A percentile compares a stretch with the other conserved stretches of the same genome.
These are phyloP conservation scores for Sugiyamaella paludigena DNA, from an alignment of 1,139 yeast species.

Conservation along the genomic window DNA sequence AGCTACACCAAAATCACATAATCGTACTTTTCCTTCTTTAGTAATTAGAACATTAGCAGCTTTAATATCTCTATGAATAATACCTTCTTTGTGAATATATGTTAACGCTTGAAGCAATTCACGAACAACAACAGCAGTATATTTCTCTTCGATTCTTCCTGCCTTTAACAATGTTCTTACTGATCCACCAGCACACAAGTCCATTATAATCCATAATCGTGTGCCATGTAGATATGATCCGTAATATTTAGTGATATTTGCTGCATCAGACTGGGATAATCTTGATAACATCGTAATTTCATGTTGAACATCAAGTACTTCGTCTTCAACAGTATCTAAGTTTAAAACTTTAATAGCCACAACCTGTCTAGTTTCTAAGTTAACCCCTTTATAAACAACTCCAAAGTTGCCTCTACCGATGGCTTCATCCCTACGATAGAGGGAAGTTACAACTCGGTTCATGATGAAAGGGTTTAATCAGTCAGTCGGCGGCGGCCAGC, in stretches of 20 bases:
- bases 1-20: slow-evolving; percentile 98
- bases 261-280: slow-evolving; percentile 68
- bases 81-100: slow-evolving; percentile 83
- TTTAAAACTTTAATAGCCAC: slow-evolving; percentile 93
- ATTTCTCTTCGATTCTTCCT: slow-evolving; percentile 82
- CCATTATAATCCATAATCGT: slow-evolving; percentile 96
- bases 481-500: neutral
- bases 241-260: slow-evolving; percentile 84
- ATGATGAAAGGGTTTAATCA: neutral
- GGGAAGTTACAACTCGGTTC: slow-evolving; percentile 3
- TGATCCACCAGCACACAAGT: slow-evolving; percentile 95
- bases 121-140: slow-evolving; percentile 75
- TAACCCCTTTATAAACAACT: slow-evolving; percentile 78
- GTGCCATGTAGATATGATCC: slow-evolving; percentile 87
- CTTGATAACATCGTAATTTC: slow-evolving; percentile 86
- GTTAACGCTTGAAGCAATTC: slow-evolving; percentile 76
- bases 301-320: slow-evolving; percentile 89
- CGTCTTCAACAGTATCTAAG: slow-evolving; percentile 90
- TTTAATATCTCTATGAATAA: slow-evolving; percentile 91
- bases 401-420: slow-evolving; percentile 98
- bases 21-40: slow-evolving; percentile 82
- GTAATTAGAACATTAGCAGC: slow-evolving; percentile 93
- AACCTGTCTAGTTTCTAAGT: slow-evolving; percentile 63
- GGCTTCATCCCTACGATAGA: slow-evolving; percentile 56
- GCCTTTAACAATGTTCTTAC: slow-evolving; percentile 83